Conservation (phyloP, 768 basidiomycete species). For the Suillus bovinus region DNA sequence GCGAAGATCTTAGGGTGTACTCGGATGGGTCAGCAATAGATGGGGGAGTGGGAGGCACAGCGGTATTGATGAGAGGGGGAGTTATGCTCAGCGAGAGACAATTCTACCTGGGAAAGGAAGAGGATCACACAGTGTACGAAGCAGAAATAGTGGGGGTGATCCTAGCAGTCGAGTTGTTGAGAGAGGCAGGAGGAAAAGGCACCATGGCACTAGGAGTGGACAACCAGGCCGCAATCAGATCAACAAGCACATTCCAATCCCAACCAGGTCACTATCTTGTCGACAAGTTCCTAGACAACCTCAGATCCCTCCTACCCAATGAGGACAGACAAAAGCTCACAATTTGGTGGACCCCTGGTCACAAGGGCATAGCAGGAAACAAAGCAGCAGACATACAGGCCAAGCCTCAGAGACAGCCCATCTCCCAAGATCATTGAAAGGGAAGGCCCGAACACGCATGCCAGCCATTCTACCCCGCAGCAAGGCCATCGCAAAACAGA, state of each 20-base stretch:
- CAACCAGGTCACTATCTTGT: constrained; percentile 10
- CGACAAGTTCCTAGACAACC: background rate
- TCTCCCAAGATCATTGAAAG: too few species aligned
- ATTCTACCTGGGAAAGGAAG: too few species aligned
- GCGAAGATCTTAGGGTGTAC: too few species aligned
- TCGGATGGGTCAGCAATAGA: too few species aligned
- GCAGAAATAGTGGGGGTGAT: constrained; percentile 29
- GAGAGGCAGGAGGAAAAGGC: background rate
- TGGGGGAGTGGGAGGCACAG: too few species aligned
- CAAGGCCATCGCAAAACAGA: too few species aligned
- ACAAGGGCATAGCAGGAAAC: constrained; percentile 27
- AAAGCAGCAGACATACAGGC: constrained; percentile 12
- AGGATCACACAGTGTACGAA: background rate
- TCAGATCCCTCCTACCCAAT: constrained; percentile 4
- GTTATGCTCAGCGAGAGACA: too few species aligned
- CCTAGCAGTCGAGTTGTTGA: constrained; percentile 27
- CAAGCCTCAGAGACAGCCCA: too few species aligned
- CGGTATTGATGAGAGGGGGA: too few species aligned
- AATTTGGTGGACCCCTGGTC: constrained; percentile 27
- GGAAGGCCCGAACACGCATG: too few species aligned
- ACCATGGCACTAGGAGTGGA: background rate
- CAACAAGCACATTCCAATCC: background rate
- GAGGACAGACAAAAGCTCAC: constrained; percentile 3
- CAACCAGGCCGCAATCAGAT: constrained; percentile 16
- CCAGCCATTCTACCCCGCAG: too few species aligned